Evolutionary conservation across 257 asterid genomes (phyloP), one percentile per base, ranked within the genome.

Genomic region (Orobanche coerulescens): DNA sequence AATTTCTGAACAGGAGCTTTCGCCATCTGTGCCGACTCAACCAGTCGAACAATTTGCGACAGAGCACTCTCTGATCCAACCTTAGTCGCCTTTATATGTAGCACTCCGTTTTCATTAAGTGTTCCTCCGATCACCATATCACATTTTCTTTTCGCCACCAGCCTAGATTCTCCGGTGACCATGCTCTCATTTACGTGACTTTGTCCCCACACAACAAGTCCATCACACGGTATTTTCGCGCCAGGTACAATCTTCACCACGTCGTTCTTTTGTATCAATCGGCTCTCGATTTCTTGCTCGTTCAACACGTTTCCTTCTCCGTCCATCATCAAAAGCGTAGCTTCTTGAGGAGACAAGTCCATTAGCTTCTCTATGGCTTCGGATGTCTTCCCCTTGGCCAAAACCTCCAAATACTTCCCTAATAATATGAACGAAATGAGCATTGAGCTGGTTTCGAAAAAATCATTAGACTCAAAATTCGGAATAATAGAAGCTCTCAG

Each of bases 31-130:
- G 89, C 89, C 1, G 86, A 79, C 63, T 84, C 93, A 30, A 84
- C 86, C 0, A 84, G 72, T 22, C 84, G 73, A 67, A 84, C 81
- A 25, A 84, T 84, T 59, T 84, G 88, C 0, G 88, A 71, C 2
- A 84, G 79, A n/a, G 88, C 88, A 26, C 78, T 81, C 73, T 84
- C 88, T 5, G 93, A 77, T 47, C 93, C 93, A n/a, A 84, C 82
- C 75, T 47, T 79, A 1, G 86, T 81, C 5, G 88, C 88, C 78
- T 75, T 77, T 31, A 81, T 34, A 13, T 77, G 86, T 19, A 84
- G 54, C 36, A 79, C 84, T 18, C 92, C 93, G 2, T 79, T 81
- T 11, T 64, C 64, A 57, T 81, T 84, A 0, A 84, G 23, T 9
- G 88, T 84, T 34, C 93, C 93, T 62, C 93, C 93, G 5, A 84